Percentiles rank a stretch among this genome's conserved stretches.
Conservation (phyloP, 2,329 filamentous ascomycete species). For the Aspergillus pseudotamarii region DNA sequence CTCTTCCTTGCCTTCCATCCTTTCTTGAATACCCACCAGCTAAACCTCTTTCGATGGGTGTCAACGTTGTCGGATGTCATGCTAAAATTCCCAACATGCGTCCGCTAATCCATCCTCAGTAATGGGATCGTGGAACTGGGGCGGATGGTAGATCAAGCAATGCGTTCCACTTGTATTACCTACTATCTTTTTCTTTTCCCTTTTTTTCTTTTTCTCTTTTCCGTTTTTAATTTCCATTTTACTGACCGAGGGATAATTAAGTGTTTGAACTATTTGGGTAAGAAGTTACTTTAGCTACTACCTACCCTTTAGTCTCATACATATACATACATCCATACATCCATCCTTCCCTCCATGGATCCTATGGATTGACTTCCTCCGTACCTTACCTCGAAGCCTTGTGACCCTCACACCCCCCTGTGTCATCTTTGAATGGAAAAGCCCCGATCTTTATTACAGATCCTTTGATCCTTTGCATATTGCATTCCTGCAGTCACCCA, state of each 20-base stretch:
- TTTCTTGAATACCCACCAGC: slow-evolving; percentile 17
- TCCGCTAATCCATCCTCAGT: slow-evolving; percentile 5
- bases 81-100: slow-evolving; percentile 36
- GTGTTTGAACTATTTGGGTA: slow-evolving; percentile 2
- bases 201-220: slow-evolving; percentile 9
- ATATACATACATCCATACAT: background rate
- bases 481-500: slow-evolving; percentile 24
- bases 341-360: background rate
- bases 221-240: slow-evolving; percentile 2
- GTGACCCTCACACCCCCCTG: slow-evolving; percentile 24
- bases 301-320: background rate
- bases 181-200: slow-evolving; percentile 9
- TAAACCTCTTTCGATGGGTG: slow-evolving; percentile 36
- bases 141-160: slow-evolving; percentile 38
- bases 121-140: slow-evolving; percentile 40
- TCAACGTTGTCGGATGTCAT: slow-evolving; percentile 42
- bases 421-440: slow-evolving; percentile 25
- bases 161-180: slow-evolving; percentile 14
- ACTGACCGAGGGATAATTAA: slow-evolving; percentile 2
- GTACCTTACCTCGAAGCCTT: slow-evolving; percentile 27
- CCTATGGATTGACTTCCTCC: slow-evolving; percentile 8
- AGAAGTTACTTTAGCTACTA: background rate
- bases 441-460: slow-evolving; percentile 21
- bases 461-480: slow-evolving; percentile 22
- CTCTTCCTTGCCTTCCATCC: slow-evolving; percentile 16